Percentiles rank a stretch among this genome's conserved stretches.
Evolutionary conservation across 1,284 basidiomycete species (phyloP).

Genomic region (Garcileccinum viscosum): DNA sequence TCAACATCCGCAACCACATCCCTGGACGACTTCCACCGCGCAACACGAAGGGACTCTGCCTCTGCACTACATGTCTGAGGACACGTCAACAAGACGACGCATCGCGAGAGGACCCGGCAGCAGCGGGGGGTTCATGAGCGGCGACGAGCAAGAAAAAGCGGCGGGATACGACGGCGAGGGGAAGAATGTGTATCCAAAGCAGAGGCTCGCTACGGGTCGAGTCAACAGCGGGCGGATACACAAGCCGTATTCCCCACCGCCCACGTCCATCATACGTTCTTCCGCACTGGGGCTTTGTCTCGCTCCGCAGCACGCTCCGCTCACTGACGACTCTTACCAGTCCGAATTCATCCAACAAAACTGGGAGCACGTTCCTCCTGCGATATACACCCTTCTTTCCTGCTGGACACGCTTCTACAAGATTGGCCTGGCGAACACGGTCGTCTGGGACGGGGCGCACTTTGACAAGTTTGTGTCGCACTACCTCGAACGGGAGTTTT

Average conservation of each 20-base stretch:
- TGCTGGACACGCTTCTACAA: slow-evolving; percentile 95
- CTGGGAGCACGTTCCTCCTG: slow-evolving; percentile 81
- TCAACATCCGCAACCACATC: slow-evolving; percentile 41
- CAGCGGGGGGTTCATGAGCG: slow-evolving; percentile 41
- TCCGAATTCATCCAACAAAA: slow-evolving; percentile 83
- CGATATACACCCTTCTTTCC: slow-evolving; percentile 89
- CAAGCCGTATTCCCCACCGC: slow-evolving; percentile 66
- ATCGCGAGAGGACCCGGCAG: slow-evolving; percentile 52
- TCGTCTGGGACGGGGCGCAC: slow-evolving; percentile 99
- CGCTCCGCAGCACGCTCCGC: slow-evolving; percentile 9
- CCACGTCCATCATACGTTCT: slow-evolving; percentile 68
- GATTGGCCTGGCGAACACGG: slow-evolving; percentile 87
- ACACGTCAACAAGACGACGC: slow-evolving; percentile 66
- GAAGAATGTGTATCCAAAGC: slow-evolving; percentile 78
- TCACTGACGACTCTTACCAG: slow-evolving; percentile 44
- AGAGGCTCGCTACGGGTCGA: slow-evolving; percentile 51
- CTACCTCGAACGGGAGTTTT: slow-evolving; percentile 95
- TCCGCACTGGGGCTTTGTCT: slow-evolving; percentile 3
- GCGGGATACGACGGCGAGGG: slow-evolving; percentile 66
- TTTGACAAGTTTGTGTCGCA: slow-evolving; percentile 97
- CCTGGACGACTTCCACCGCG: slow-evolving; percentile 38
- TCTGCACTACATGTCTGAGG: slow-evolving; percentile 74
- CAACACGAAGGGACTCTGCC: slow-evolving; percentile 64
- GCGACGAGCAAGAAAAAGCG: slow-evolving; percentile 45
- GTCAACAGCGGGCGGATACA: slow-evolving; percentile 67